These are phyloP conservation scores for Senna siamea DNA, from an alignment of 306 rosid genomes.

Conservation along the genomic window DNA sequence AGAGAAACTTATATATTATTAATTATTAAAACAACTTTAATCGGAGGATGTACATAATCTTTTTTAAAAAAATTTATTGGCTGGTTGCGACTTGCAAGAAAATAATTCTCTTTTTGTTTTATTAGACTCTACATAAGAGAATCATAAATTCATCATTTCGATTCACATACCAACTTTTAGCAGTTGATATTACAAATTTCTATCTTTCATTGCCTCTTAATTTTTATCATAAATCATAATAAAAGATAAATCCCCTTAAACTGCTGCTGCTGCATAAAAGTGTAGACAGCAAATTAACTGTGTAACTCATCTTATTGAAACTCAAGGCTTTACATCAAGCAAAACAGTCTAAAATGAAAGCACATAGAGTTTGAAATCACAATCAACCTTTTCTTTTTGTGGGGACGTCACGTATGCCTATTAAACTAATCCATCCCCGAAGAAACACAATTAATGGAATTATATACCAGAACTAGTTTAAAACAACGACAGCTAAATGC, in stretches of 20 bases:
- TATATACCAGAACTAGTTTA: slow-evolving; percentile 19
- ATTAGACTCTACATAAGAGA: not conserved
- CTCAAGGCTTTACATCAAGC: not conserved
- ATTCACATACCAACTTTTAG: not conserved
- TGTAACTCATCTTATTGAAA: not conserved
- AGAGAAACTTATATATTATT: too few species aligned
- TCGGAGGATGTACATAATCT: too few species aligned
- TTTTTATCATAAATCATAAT: not conserved
- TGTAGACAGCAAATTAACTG: too few species aligned
- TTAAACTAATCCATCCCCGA: slow-evolving; percentile 27
- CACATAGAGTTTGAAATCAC: not conserved
- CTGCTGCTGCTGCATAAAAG: not conserved
- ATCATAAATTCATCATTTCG: not conserved
- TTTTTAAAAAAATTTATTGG: too few species aligned
- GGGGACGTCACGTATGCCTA: not conserved
- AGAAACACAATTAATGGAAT: slow-evolving; percentile 26
- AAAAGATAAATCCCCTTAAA: not conserved
- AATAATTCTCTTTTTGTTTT: not conserved
- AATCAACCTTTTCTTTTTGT: too few species aligned
- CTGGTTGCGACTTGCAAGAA: too few species aligned
- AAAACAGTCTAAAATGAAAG: too few species aligned
- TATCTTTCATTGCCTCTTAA: not conserved
- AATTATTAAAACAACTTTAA: too few species aligned
- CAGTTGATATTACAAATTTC: not conserved
- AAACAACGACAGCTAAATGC: slow-evolving; percentile 9